Percentiles rank a stretch among this genome's conserved stretches.
Conservation (phyloP, 495 filamentous ascomycete genomes). For the Melanomma pulvis-pyrius region DNA sequence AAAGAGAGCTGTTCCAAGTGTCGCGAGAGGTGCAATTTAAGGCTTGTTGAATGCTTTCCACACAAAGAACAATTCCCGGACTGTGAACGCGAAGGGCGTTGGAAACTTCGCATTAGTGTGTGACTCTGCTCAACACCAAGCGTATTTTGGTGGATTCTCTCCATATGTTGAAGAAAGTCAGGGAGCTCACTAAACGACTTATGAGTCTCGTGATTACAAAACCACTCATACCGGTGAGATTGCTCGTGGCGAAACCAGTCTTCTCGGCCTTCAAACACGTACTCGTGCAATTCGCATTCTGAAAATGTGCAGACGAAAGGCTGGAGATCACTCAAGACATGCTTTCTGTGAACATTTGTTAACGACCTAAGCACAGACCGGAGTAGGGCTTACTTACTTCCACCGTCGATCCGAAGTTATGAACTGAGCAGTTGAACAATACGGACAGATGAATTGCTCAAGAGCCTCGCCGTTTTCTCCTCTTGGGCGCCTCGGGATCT, state of each 20-base stretch:
- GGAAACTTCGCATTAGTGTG: background rate
- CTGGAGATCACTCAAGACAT: background rate
- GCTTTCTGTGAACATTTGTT: background rate
- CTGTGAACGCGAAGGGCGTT: background rate
- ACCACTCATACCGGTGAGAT: background rate
- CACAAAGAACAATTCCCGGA: background rate
- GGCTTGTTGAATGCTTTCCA: background rate
- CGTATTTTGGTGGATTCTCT: background rate
- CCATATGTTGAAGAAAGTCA: background rate
- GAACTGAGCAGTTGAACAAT: conserved; percentile 5
- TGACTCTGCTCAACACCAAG: background rate
- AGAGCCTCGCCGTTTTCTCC: conserved; percentile 8
- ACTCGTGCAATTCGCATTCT: background rate
- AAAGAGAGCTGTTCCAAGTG: background rate
- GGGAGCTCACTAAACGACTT: background rate
- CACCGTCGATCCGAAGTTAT: conserved; percentile 2
- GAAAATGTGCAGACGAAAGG: background rate
- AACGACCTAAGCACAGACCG: background rate
- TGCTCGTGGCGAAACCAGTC: background rate
- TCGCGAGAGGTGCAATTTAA: background rate
- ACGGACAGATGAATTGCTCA: conserved; percentile 9
- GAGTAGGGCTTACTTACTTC: conserved; percentile 2
- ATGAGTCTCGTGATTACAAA: background rate
- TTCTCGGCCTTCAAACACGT: background rate
- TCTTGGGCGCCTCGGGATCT: conserved; percentile 1